Percentiles rank a stretch among this genome's conserved stretches.
These are phyloP conservation scores for Triticum dicoccoides DNA, from an alignment of 176 grass and related monocot genomes.

Conservation along the genomic window DNA sequence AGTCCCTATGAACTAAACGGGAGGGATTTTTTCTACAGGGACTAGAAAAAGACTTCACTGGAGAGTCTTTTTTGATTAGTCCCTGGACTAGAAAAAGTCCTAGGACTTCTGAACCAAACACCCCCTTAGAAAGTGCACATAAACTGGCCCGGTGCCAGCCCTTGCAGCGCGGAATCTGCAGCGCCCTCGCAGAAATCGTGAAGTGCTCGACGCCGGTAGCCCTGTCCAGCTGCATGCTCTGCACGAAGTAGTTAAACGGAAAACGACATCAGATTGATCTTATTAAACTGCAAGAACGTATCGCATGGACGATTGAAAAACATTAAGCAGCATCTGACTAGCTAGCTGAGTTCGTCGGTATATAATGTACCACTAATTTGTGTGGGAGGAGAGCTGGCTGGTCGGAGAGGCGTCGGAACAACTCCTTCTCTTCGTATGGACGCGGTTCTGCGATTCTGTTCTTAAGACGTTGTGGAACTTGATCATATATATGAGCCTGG, in stretches of 20 bases:
- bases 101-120: too few relatives aligned
- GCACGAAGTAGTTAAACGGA: background rate
- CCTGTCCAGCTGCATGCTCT: constrained; percentile 55
- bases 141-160: constrained; percentile 10
- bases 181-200: constrained; percentile 49
- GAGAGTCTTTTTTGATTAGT: too few relatives aligned
- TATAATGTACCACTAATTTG: constrained; percentile 25
- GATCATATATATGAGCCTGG: background rate
- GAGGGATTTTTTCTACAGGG: too few relatives aligned
- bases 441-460: background rate
- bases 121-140: background rate
- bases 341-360: too few relatives aligned
- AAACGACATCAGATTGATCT: background rate
- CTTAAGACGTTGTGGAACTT: background rate
- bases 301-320: too few relatives aligned
- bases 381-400: constrained; percentile 36
- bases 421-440: background rate
- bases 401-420: constrained; percentile 49
- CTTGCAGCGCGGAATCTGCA: constrained; percentile 20
- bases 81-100: too few relatives aligned
- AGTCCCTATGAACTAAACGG: too few relatives aligned
- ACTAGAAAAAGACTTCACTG: too few relatives aligned
- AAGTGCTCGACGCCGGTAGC: constrained; percentile 44
- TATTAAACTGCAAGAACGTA: too few relatives aligned
- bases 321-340: background rate